Evolutionary conservation across 2,329 filamentous ascomycete genomes (phyloP), one percentile per base, ranked within the genome.

Genomic region (Aspergillus nomiae): DNA sequence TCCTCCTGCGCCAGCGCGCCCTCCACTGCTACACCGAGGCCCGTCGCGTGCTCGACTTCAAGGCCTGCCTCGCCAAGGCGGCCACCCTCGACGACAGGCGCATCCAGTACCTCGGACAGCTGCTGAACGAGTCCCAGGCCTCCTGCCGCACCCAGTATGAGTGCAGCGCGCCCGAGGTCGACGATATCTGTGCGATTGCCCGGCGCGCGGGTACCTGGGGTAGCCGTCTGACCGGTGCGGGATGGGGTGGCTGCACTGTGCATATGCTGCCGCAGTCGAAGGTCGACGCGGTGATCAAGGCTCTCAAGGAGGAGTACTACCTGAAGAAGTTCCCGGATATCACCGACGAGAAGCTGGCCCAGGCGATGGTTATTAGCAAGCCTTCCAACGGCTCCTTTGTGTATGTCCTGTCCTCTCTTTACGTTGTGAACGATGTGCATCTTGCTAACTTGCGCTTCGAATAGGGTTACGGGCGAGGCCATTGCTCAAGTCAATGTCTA

Each of bases 211-310:
- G 95, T 2, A 88, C 91, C 21, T 93, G 92, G 75, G 95, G 94
- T 32, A 93, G 91, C 70, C 84, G 94, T 30, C 81, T 97, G 70
- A 98, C 94, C 0, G 95, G 95, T 45, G 95, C 95, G 0, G 95
- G 95, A 3, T 99, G 95, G 95, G 95, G 95, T 65, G 95, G 95
- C 2, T 98, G 95, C 81, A 95, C 88, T 64, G 94, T 99, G 62
- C 95, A 99, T 80, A 85, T 99, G 62, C 90, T 98, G 58, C 91
- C 94, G 0, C 91, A 88, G 62, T 86, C 92, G 72, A 94, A 90
- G 78, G 90, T 97, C 0, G 88, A 90, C 6, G 86, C 82, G 30
- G 91, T 99, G 26, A 92, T 87, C 76, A 84, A 86, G 71, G 92
- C 92, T 6, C 88, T 95, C 85, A 87, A 91, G 71, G 85, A 85